Percentiles rank a stretch among this genome's conserved stretches.
Evolutionary conservation across 73 alveolate species (phyloP).

Genomic region (Blepharisma stoltei): DNA sequence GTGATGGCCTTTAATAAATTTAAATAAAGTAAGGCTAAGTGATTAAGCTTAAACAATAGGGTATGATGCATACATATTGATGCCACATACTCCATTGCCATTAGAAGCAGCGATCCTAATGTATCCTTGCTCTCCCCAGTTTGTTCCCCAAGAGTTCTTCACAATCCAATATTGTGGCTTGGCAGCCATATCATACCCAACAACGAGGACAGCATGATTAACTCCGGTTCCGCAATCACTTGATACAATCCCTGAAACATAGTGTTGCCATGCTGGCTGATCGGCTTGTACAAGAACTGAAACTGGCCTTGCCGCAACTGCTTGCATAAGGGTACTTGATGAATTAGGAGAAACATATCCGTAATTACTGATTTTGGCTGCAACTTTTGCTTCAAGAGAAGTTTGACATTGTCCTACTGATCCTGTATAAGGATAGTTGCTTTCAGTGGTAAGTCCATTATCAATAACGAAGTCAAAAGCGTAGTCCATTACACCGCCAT

Average conservation of each 20-base stretch:
- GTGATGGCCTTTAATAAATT: too few relatives aligned
- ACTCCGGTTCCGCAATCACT: constrained; percentile 37
- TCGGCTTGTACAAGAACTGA: constrained; percentile 56
- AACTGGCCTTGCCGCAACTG: constrained; percentile 44
- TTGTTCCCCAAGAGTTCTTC: constrained; percentile 82
- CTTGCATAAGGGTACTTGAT: constrained; percentile 23
- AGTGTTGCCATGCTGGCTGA: constrained; percentile 55
- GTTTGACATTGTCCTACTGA: constrained; percentile 44
- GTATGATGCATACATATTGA: constrained; percentile 9
- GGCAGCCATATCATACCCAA: constrained; percentile 61
- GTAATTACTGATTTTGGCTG: background rate
- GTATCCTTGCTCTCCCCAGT: constrained; percentile 83
- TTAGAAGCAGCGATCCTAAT: constrained; percentile 42
- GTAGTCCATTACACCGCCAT: constrained; percentile 67
- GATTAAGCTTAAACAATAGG: constrained; percentile 2
- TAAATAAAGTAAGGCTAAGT: too few relatives aligned
- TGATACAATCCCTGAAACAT: constrained; percentile 49
- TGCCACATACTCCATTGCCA: constrained; percentile 36
- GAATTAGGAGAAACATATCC: constrained; percentile 4
- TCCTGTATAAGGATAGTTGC: constrained; percentile 73
- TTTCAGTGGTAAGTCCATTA: constrained; percentile 50
- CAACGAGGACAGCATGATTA: constrained; percentile 74
- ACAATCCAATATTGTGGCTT: constrained; percentile 48
- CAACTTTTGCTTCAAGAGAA: constrained; percentile 38
- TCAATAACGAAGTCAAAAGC: constrained; percentile 55